phyloP scores from a whole-genome alignment of 2,329 filamentous ascomycete species.

The Chalaropsis thielavioides region DNA sequence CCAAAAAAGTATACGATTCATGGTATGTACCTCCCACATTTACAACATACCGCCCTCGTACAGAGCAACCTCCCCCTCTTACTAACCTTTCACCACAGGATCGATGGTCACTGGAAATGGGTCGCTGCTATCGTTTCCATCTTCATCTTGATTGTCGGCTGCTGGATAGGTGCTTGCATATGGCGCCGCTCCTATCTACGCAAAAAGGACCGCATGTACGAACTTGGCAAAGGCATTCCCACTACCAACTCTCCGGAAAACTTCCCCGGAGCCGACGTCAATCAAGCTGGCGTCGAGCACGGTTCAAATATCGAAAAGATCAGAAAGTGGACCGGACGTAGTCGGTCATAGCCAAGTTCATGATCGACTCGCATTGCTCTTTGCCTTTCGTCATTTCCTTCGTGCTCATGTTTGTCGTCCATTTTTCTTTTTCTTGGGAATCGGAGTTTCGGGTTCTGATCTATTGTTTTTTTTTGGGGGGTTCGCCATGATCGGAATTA shows the following conservation, averaged over 20 bases:
- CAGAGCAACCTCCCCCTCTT: no score
- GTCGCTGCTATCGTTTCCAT: constrained; percentile 68
- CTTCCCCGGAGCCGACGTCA: constrained; percentile 8
- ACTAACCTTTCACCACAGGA: constrained; percentile 31
- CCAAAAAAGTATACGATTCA: constrained; percentile 11
- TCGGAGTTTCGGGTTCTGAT: constrained; percentile 1
- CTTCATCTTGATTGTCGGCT: constrained; percentile 49
- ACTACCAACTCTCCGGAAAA: constrained; percentile 21
- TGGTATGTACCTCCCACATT: constrained; percentile 3
- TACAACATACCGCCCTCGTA: neutral
- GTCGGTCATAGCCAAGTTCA: constrained; percentile 27
- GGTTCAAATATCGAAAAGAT: constrained; percentile 25
- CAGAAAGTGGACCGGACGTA: constrained; percentile 34
- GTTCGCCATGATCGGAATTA: constrained; percentile 11
- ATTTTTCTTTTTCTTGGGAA: constrained; percentile 8
- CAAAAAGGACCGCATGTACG: constrained; percentile 46
- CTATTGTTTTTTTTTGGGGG: constrained; percentile 10
- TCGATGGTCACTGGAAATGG: constrained; percentile 61
- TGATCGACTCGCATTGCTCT: neutral
- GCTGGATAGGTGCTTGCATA: constrained; percentile 54
- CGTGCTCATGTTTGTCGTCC: neutral
- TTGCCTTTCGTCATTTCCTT: neutral
- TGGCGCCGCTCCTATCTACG: constrained; percentile 61
- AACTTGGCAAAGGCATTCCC: constrained; percentile 31
- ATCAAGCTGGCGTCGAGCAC: neutral